A percentile compares a stretch with the other conserved stretches of the same genome.
Evolutionary conservation across 495 filamentous ascomycete species (phyloP).

Genomic region (Apodospora peruviana): DNA sequence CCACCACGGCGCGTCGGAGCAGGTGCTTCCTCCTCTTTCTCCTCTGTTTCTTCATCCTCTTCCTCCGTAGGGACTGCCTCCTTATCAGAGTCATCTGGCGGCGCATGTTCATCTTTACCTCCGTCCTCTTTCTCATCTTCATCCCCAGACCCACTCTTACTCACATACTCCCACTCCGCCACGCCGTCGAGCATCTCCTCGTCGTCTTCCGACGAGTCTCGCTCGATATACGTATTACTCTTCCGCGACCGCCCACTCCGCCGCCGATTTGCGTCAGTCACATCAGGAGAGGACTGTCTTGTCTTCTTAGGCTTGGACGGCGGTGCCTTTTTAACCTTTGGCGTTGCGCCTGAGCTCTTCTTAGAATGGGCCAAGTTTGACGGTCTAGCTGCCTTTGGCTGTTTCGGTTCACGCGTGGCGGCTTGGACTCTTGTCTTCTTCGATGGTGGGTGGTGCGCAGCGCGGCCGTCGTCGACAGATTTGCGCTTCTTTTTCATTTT

Average conservation of each 20-base stretch:
- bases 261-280: conserved; percentile 35
- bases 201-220: conserved; percentile 48
- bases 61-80: conserved; percentile 4
- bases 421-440: conserved; percentile 27
- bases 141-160: conserved; percentile 1
- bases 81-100: background rate
- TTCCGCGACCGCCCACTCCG: conserved; percentile 46
- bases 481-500: conserved; percentile 46
- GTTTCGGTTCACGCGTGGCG: conserved; percentile 21
- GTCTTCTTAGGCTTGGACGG: conserved; percentile 17
- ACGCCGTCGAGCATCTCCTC: conserved; percentile 54
- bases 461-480: conserved; percentile 31
- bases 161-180: conserved; percentile 48
- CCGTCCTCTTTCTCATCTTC: conserved; percentile 10
- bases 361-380: background rate
- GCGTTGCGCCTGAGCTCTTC: background rate
- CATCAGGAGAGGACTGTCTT: conserved; percentile 26
- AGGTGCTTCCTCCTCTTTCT: conserved; percentile 1
- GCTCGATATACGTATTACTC: conserved; percentile 42
- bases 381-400: conserved; percentile 13
- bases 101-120: background rate
- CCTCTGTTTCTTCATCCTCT: conserved; percentile 7
- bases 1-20: background rate
- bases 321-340: conserved; percentile 2
- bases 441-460: conserved; percentile 27